Evolutionary conservation across 148 eudicot genomes (phyloP).

Genomic region (Beta vulgaris): DNA sequence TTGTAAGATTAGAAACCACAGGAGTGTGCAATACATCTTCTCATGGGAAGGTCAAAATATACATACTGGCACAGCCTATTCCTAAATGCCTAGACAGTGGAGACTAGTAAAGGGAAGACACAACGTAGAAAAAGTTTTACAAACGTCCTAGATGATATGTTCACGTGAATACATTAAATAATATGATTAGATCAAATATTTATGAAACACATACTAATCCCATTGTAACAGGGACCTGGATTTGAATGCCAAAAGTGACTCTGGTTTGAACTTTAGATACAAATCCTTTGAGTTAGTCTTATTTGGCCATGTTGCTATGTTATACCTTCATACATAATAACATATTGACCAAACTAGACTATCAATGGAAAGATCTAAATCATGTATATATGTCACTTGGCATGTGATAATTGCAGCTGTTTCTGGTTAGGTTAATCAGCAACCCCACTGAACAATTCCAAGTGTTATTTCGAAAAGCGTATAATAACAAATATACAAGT

Average conservation of each 20-base stretch:
- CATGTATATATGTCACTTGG: neutral
- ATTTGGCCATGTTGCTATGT: neutral
- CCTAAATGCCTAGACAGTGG: neutral
- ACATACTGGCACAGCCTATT: neutral
- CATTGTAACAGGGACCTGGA: neutral
- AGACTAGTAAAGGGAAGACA: neutral
- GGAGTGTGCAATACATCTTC: neutral
- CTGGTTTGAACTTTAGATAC: neutral
- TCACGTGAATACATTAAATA: neutral
- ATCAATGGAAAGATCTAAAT: neutral
- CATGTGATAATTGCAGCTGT: neutral
- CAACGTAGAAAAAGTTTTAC: neutral
- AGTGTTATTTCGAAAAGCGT: neutral
- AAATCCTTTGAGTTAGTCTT: neutral
- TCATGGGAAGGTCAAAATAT: neutral
- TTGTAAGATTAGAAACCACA: neutral
- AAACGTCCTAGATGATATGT: neutral
- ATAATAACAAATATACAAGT: neutral
- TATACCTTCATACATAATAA: neutral
- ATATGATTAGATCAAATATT: neutral
- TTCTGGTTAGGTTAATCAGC: neutral
- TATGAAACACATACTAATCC: neutral
- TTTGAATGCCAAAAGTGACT: neutral
- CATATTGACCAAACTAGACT: neutral
- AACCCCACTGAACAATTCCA: neutral